A percentile compares a stretch with the other conserved stretches of the same genome.
phyloP scores from a whole-genome alignment of 805 yeast species.

The Saturnispora hagleri region DNA sequence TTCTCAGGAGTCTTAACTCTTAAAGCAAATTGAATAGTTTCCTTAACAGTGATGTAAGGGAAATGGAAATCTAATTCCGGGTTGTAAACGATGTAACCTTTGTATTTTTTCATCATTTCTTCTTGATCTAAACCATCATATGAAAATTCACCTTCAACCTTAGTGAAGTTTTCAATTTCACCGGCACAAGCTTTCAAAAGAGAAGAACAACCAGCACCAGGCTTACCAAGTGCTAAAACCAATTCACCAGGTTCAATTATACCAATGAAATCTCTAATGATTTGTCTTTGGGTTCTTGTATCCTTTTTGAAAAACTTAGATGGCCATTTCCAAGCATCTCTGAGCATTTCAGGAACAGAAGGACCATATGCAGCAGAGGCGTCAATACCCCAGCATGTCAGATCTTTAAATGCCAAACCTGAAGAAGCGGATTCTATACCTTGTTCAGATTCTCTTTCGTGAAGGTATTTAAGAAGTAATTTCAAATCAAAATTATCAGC shows the following conservation, averaged over 20 bases:
- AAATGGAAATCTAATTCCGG: slow-evolving; percentile 65
- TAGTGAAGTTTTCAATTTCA: slow-evolving; percentile 34
- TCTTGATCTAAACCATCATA: slow-evolving; percentile 54
- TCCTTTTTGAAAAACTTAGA: slow-evolving; percentile 26
- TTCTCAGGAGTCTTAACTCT: slow-evolving; percentile 57
- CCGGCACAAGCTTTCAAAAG: slow-evolving; percentile 56
- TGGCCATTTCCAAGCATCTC: slow-evolving; percentile 27
- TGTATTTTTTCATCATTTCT: slow-evolving; percentile 51
- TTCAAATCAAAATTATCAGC: slow-evolving; percentile 39
- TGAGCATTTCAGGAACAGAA: slow-evolving; percentile 34
- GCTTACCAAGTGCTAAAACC: slow-evolving; percentile 61
- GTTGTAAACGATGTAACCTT: slow-evolving; percentile 46
- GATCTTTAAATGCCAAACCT: slow-evolving; percentile 39
- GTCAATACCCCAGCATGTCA: slow-evolving; percentile 41
- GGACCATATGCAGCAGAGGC: slow-evolving; percentile 46
- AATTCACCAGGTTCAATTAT: slow-evolving; percentile 51
- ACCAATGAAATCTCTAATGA: slow-evolving; percentile 35
- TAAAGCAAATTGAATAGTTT: slow-evolving; percentile 63
- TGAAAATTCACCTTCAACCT: slow-evolving; percentile 44
- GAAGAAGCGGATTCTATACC: slow-evolving; percentile 40
- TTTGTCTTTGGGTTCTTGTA: slow-evolving; percentile 26
- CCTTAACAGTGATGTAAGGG: slow-evolving; percentile 68
- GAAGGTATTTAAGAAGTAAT: slow-evolving; percentile 32
- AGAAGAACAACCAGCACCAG: slow-evolving; percentile 77
- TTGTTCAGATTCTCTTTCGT: slow-evolving; percentile 31